Conservation (phyloP, 805 yeast species). For the Allodekkera sacchari region DNA sequence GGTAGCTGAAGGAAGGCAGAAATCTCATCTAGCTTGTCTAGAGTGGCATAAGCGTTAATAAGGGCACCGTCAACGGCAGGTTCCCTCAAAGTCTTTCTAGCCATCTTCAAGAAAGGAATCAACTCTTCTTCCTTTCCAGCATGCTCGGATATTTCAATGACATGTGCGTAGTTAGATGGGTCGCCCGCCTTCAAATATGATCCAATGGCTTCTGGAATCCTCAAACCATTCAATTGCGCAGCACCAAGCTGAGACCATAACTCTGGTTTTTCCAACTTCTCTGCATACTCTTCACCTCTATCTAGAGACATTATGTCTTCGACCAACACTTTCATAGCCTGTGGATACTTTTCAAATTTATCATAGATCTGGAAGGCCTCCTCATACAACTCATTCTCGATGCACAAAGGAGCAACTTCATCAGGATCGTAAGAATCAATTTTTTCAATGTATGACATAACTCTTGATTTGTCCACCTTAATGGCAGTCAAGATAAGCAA, state of each 20-base stretch:
- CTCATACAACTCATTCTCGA: constrained; percentile 80
- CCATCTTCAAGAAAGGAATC: constrained; percentile 79
- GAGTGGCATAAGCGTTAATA: constrained; percentile 76
- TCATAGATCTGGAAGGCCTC: constrained; percentile 92
- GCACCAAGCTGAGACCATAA: constrained; percentile 93
- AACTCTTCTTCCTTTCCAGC: constrained; percentile 96
- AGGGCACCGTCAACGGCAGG: constrained; percentile 90
- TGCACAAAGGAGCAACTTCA: constrained; percentile 88
- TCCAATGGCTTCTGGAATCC: constrained; percentile 84
- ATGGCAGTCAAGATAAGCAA: constrained; percentile 88
- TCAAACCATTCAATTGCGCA: constrained; percentile 90
- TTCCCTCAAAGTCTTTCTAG: constrained; percentile 85
- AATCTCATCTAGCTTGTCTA: constrained; percentile 69
- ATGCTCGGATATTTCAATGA: constrained; percentile 89
- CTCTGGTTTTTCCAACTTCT: constrained; percentile 75
- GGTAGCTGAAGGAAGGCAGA: constrained; percentile 77
- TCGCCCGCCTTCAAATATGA: constrained; percentile 90
- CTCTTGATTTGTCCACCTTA: constrained; percentile 87
- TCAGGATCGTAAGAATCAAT: constrained; percentile 86
- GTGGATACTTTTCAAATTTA: constrained; percentile 65
- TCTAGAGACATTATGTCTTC: constrained; percentile 92
- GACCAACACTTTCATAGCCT: constrained; percentile 84
- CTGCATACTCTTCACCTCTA: constrained; percentile 90
- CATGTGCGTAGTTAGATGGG: constrained; percentile 82
- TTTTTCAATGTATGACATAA: constrained; percentile 74